Percentiles rank a stretch among this genome's conserved stretches.
Conservation (phyloP, 2,329 filamentous ascomycete genomes). For the Pyricularia sp. region DNA sequence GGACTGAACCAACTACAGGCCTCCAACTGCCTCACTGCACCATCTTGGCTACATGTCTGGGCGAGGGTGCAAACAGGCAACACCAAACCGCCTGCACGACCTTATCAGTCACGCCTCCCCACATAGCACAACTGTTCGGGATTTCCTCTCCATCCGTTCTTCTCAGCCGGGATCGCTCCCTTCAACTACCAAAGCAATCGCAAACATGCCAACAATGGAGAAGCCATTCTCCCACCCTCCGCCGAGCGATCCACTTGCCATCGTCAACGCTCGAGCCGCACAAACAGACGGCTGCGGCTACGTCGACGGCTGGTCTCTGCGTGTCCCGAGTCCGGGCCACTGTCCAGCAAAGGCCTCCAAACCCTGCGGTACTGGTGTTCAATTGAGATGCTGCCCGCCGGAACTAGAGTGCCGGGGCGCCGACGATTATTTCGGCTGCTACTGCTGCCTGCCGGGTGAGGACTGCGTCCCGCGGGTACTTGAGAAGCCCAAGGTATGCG, state of each 20-base stretch:
- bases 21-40: too few relatives aligned
- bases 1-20: too few relatives aligned
- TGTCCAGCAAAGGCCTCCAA: background rate
- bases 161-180: too few relatives aligned
- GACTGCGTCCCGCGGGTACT: background rate
- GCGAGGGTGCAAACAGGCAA: background rate
- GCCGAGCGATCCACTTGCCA: background rate
- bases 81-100: too few relatives aligned
- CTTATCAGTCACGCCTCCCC: too few relatives aligned
- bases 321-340: background rate
- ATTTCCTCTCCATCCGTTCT: too few relatives aligned
- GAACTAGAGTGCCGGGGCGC: background rate
- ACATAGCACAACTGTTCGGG: too few relatives aligned
- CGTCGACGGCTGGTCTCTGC: background rate
- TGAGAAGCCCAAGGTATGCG: background rate
- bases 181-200: too few relatives aligned
- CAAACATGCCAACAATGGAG: too few relatives aligned
- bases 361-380: background rate
- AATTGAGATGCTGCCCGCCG: background rate
- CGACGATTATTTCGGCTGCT: background rate
- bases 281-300: background rate
- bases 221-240: too few relatives aligned
- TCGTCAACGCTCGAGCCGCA: background rate
- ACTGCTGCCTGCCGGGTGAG: background rate
- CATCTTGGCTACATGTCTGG: background rate